Evolutionary conservation across 352 stramenopile genomes (phyloP), one percentile per base, ranked within the genome.

Genomic region (Phytophthora ramorum): DNA sequence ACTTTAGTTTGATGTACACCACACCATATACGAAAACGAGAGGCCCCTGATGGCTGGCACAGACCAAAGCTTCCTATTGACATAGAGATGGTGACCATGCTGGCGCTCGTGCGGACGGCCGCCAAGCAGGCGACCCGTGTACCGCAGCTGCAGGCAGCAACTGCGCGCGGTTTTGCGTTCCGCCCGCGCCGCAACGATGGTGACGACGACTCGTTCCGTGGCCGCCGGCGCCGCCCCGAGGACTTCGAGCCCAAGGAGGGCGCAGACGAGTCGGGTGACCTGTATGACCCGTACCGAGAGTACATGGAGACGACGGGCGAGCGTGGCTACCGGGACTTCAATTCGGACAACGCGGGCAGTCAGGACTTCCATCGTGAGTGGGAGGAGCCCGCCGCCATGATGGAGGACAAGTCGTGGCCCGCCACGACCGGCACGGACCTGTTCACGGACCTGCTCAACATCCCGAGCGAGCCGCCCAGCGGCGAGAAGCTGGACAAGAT

Each of bases 341-440:
- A 92, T 68, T 77, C 83, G 46, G 85, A 94, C 53, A 74, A 87
- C 38, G 68, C 84, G 41, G 72, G 82, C 40, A 74, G 70, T 60
- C 72, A 87, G 37, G 64, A 85, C 41, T 58, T 75, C 45, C 72
- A 89, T 43, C 89, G 79, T 20, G 75, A 83, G 76, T 95, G 86
- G 86, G 70, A 79, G 52, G 86, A 93, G 64, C 83, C 84, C 4
- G 85, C 88, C 51, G 70, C 90, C 38, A 78, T 96, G 74, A 96
- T 96, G 88, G 85, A 86, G 34, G 88, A 96, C 75, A 96, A 96
- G 74, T 93, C 83, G 66, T 96, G 88, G 88, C 88, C 88, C 1
- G 63, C 79, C 43, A 96, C 88, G 14, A 86, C 86, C 1, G 85
- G 83, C 68, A 79, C 86, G 13, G 85, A 96, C 44, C 65, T 95